Evolutionary conservation across 345 rosid species (phyloP).

Genomic region (Camelina neglecta): DNA sequence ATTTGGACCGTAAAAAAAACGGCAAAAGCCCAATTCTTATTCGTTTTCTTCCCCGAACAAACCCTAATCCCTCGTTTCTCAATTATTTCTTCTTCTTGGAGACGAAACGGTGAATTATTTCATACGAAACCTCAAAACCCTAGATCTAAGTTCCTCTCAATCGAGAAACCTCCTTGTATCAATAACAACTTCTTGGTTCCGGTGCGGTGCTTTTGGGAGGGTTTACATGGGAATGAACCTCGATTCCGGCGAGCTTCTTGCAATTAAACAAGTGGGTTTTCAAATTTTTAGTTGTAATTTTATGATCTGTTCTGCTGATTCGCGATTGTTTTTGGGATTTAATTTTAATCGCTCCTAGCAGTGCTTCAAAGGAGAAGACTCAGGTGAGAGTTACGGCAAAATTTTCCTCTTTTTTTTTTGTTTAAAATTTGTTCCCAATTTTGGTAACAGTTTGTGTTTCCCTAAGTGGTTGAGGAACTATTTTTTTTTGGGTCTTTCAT

Average conservation of each 20-base stretch:
- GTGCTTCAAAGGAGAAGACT: constrained; percentile 77
- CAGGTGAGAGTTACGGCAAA: constrained; percentile 47
- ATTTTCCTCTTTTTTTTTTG: background rate
- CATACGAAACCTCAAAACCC: too few species aligned
- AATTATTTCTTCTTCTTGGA: too few species aligned
- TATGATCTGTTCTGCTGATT: background rate
- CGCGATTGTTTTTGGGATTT: background rate
- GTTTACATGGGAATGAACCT: constrained; percentile 82
- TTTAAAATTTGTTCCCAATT: background rate
- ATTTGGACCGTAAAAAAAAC: too few species aligned
- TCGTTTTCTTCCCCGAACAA: too few species aligned
- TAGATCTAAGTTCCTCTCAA: too few species aligned
- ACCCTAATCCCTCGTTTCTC: too few species aligned
- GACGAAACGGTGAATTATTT: too few species aligned
- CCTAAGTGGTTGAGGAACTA: background rate
- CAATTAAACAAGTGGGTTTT: constrained; percentile 63
- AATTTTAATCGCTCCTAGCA: constrained; percentile 66
- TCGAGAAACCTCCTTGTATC: too few species aligned
- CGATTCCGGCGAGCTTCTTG: constrained; percentile 85
- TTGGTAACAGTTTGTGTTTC: background rate
- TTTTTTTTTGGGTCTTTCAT: background rate
- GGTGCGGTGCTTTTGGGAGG: constrained; percentile 66
- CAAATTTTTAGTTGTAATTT: background rate
- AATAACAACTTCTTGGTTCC: too few species aligned
- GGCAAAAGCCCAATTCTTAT: too few species aligned